Evolutionary conservation across 176 grass and related monocot genomes (phyloP).

Genomic region (Raddia guianensis): DNA sequence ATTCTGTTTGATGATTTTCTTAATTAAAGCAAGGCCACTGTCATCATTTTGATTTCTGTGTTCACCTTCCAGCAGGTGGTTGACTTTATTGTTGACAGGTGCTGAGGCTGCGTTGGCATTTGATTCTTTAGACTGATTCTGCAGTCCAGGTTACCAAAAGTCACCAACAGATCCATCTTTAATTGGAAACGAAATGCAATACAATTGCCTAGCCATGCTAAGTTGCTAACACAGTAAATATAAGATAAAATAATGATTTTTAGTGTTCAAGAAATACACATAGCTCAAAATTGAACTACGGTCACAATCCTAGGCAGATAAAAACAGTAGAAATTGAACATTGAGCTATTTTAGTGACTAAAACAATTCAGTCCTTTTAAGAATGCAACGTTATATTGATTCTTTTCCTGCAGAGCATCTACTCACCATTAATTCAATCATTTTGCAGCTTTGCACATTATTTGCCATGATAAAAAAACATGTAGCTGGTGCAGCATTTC

Average conservation of each 20-base stretch:
- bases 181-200: constrained; percentile 2
- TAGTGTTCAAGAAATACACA: constrained; percentile 30
- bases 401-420: neutral
- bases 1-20: constrained; percentile 58
- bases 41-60: constrained; percentile 32
- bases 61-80: constrained; percentile 30
- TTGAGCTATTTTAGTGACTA: neutral
- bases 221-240: neutral
- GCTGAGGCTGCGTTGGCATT: neutral
- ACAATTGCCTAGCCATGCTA: neutral
- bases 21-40: constrained; percentile 48
- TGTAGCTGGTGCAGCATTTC: constrained; percentile 4
- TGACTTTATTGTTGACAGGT: constrained; percentile 8
- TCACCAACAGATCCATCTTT: constrained; percentile 32
- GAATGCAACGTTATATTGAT: neutral
- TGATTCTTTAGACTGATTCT: constrained; percentile 40
- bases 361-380: neutral
- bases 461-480: constrained; percentile 16
- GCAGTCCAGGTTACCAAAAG: constrained; percentile 33
- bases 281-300: constrained; percentile 24
- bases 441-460: neutral
- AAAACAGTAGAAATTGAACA: neutral
- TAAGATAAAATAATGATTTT: neutral
- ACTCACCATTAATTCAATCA: neutral
- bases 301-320: neutral